Percentiles rank a stretch among this genome's conserved stretches.
These are phyloP conservation scores for Plantago ovata DNA, from an alignment of 257 asterid species.

Conservation along the genomic window DNA sequence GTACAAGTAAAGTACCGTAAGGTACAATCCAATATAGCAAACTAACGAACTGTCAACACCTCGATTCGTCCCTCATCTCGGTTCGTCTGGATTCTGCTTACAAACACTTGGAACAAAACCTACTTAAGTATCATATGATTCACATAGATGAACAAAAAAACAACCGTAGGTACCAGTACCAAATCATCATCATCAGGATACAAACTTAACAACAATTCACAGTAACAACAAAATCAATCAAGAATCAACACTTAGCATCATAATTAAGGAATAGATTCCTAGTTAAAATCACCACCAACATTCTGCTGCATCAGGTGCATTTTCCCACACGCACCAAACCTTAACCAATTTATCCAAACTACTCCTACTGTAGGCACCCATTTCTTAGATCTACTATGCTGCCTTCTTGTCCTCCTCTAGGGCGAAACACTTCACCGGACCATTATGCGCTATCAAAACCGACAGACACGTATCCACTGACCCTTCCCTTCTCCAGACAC, in stretches of 20 bases:
- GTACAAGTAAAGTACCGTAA: no score
- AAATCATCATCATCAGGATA: no score
- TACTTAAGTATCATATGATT: no score
- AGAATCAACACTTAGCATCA: conserved; percentile 25
- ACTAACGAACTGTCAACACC: no score
- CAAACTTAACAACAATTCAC: neutral
- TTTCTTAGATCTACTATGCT: conserved; percentile 19
- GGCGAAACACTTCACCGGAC: conserved; percentile 79
- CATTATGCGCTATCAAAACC: conserved; percentile 68
- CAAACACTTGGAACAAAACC: no score
- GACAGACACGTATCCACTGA: conserved; percentile 54
- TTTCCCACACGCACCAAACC: conserved; percentile 55
- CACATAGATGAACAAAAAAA: no score
- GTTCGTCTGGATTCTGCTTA: no score
- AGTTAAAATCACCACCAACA: conserved; percentile 16
- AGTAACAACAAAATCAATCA: no score
- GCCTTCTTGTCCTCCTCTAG: conserved; percentile 48
- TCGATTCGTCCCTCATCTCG: no score
- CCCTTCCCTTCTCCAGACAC: conserved; percentile 70
- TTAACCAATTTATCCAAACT: conserved; percentile 56
- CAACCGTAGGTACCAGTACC: no score
- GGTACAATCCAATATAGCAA: no score
- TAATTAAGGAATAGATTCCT: conserved; percentile 32
- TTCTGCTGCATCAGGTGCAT: conserved; percentile 27
- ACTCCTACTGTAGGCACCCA: conserved; percentile 64